Base-by-base conservation (phyloP, 1,284 basidiomycete genomes). In the Sphagnurus paluster region DNA sequence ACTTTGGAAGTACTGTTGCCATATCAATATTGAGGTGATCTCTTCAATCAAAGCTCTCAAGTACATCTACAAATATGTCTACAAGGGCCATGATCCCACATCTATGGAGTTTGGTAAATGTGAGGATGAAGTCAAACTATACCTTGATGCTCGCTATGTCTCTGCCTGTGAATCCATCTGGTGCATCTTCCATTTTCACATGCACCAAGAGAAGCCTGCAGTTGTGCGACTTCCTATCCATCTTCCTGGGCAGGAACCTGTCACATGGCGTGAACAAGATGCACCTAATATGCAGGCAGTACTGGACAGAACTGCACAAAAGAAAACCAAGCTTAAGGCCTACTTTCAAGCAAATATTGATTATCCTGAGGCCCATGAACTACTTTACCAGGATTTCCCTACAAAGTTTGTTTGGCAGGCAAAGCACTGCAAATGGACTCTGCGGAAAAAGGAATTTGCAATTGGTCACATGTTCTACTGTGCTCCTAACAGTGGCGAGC, bases 61-160 rank as follows among this genome's bases (percentile, higher is more conserved):
- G 50, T 75, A 75, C 46, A 17, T 25, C 13, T 59, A 62, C 57
- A 76, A 76, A 48, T 76, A 75, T 46, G 61, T 71, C 17, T 61
- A 67, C 52, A 75, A 75, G 48, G 71, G 73, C 2, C 36, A 46
- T 20, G 70, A 75, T 52, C 50, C 58, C 0, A 54, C 60, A 0
- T 60, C 65, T 0, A 8, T 70, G 4, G 48, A 64, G 36, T 36
- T 67, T 5, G 36, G 25, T 9, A 16, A n/a, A 8, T 11, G 25
- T 11, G 6, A 39, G 5, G 57, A 74, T 53, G 67, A 73, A 45
- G 61, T 70, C 17, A 52, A 53, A 20, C 14, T 7, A 2, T 45
- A 11, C 13, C 19, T 46, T 14, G 14, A 39, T 14, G 44, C 29
- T 1, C 38, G 63, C 5, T 72, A 69, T 47, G 46, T 74, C 23